These are phyloP conservation scores for Russula sp. DNA, from an alignment of 768 basidiomycete species.

Conservation along the genomic window DNA sequence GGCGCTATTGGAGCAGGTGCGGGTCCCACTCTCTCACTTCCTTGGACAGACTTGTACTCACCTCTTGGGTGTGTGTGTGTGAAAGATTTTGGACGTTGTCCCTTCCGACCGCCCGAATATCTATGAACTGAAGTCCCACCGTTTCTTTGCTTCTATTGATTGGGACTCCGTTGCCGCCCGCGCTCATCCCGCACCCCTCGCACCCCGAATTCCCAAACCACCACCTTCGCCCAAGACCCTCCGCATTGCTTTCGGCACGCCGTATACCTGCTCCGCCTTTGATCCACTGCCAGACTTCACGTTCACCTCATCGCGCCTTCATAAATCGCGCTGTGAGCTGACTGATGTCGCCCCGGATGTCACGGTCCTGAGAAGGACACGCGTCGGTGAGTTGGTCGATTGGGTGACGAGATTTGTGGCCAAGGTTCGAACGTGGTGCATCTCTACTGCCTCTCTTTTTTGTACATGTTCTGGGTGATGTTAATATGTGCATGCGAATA, in stretches of 20 bases:
- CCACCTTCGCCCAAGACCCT: conserved; percentile 15
- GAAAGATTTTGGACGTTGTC: conserved; percentile 14
- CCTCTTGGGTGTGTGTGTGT: not conserved
- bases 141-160: conserved; percentile 20
- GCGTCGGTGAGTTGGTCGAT: not conserved
- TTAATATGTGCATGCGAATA: not conserved
- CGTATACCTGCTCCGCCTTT: conserved; percentile 4
- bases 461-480: not conserved
- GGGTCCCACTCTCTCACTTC: too few relatives aligned
- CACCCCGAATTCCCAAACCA: conserved; percentile 6
- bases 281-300: conserved; percentile 14
- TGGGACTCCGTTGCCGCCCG: conserved; percentile 17
- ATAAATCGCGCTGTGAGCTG: not conserved
- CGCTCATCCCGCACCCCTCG: conserved; percentile 7
- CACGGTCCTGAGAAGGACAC: not conserved
- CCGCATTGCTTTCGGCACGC: conserved; percentile 16
- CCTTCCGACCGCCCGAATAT: conserved; percentile 17
- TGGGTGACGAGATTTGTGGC: not conserved
- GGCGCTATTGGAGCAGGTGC: conserved; percentile 13
- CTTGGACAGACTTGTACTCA: not conserved
- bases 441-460: conserved; percentile 1
- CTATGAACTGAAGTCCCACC: conserved; percentile 19
- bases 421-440: conserved; percentile 5
- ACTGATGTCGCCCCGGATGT: not conserved
- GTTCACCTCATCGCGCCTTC: conserved; percentile 11